Base-by-base conservation (phyloP, 192 early-diverging fungal species). In the Paraglomus brasilianum region DNA sequence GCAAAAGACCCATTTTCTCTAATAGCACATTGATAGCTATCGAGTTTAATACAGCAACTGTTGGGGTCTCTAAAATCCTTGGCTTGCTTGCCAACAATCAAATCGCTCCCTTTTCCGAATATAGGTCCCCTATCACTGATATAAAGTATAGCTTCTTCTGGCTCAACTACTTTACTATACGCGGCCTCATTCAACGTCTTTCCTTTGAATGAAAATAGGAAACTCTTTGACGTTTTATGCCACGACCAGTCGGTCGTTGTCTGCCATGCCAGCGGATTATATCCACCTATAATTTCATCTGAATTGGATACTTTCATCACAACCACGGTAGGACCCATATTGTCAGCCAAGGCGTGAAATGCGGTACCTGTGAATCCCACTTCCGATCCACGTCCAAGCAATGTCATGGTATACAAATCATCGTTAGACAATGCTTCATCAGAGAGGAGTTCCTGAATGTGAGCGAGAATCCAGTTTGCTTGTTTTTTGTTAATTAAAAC, bases 131-230 rank as follows among this genome's bases (percentile, higher is more conserved):
- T 46, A 45, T 63, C 60, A 14, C 60, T 44, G 30, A 63, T 46
- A 44, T 44, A 63, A 15, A 44, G 60, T 15, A 41, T 44, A 46
- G 43, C 60, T 63, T 63, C 60, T 21, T 41, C 43, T 63, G 47
- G 36, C 13, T 22, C 1, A 63, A 46, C 60, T 44, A 63, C 47
- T 63, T 63, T 44, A 44, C 47, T 46, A 63, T 46, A 63, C 38
- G 41, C 15, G 41, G 21, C 38, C 7, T 6, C 38, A 21, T 21
- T 21, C 22, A 22, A 22, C 38, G 22, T 11, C 14, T 56, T 36
- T 5, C 38, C 11, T 21, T 36, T 36, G 5, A 56, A 21, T 8
- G 53, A 56, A 56, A 56, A 56, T 19, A 56, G 22, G 38, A 56
- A 56, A 21, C 53, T 56, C 13, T 56, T 56, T 6, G 8, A 36